Percentiles rank a stretch among this genome's conserved stretches.
These are phyloP conservation scores for Mesotaenium endlicherianum DNA, from an alignment of 139 green algal species.

Conservation along the genomic window DNA sequence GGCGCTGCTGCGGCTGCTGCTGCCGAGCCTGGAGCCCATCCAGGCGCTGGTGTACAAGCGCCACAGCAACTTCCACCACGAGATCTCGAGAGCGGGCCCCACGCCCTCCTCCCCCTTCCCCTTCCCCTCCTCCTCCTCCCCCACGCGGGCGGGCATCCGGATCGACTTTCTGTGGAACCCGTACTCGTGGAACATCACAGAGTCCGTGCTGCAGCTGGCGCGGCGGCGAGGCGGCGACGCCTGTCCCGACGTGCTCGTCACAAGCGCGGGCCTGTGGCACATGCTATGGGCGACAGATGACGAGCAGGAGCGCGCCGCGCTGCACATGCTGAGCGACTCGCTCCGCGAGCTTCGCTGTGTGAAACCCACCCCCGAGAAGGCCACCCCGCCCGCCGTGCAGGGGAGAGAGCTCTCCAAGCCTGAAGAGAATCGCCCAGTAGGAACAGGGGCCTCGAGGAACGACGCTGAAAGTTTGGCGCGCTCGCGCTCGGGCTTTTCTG, in stretches of 20 bases:
- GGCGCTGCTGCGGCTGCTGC: constrained; percentile 5
- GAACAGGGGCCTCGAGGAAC: too few relatives aligned
- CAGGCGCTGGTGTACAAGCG: neutral
- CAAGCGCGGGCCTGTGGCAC: constrained; percentile 1
- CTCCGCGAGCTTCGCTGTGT: too few relatives aligned
- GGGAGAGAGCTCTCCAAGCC: too few relatives aligned
- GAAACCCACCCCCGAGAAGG: too few relatives aligned
- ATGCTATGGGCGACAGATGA: constrained; percentile 12
- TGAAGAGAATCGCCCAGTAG: too few relatives aligned
- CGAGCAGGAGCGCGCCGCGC: too few relatives aligned
- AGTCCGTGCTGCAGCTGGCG: neutral
- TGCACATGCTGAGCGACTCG: too few relatives aligned
- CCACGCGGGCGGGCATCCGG: neutral
- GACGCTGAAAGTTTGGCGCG: too few relatives aligned
- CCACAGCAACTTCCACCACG: constrained; percentile 16
- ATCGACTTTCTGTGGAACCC: constrained; percentile 8
- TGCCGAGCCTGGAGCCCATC: constrained; percentile 2
- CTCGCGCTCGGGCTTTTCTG: too few relatives aligned
- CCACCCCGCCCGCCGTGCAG: too few relatives aligned
- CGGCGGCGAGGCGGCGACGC: neutral
- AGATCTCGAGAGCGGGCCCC: neutral
- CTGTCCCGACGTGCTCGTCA: neutral
- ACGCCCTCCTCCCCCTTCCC: neutral
- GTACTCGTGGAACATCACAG: constrained; percentile 7
- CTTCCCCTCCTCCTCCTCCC: too few relatives aligned